Percentiles rank a stretch among this genome's conserved stretches.
Evolutionary conservation across 2,329 filamentous ascomycete species (phyloP).

Genomic region (Aspergillus felis): DNA sequence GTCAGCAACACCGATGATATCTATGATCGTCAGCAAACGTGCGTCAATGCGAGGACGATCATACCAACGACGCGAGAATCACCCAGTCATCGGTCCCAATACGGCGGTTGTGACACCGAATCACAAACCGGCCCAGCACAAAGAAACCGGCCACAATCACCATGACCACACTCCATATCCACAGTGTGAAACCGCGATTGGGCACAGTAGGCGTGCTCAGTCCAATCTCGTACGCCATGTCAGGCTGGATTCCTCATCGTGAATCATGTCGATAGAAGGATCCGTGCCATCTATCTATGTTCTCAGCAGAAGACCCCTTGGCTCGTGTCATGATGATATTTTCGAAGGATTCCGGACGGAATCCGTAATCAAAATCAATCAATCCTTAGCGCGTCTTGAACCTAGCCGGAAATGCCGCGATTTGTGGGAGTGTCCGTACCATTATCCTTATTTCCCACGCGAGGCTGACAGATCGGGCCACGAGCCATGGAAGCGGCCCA

Average conservation of each 20-base stretch:
- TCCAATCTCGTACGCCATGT: slow-evolving; percentile 11
- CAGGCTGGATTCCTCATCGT: neutral
- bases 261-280: too few relatives aligned
- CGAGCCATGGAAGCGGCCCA: neutral
- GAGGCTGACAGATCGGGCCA: neutral
- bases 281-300: too few relatives aligned
- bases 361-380: too few relatives aligned
- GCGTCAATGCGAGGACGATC: neutral
- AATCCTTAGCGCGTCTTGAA: too few relatives aligned
- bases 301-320: too few relatives aligned
- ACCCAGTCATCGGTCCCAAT: slow-evolving; percentile 22
- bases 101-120: slow-evolving; percentile 13
- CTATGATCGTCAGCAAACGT: slow-evolving; percentile 1
- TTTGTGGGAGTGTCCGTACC: too few relatives aligned
- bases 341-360: too few relatives aligned
- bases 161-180: slow-evolving; percentile 19
- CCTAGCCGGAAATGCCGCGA: too few relatives aligned
- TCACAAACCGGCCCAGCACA: slow-evolving; percentile 15
- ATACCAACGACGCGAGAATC: slow-evolving; percentile 18
- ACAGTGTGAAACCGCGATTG: slow-evolving; percentile 19
- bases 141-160: slow-evolving; percentile 18
- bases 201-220: slow-evolving; percentile 12
- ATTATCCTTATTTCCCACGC: too few relatives aligned
- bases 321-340: too few relatives aligned
- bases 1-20: slow-evolving; percentile 14